Percentiles rank a stretch among this genome's conserved stretches.
phyloP scores from a whole-genome alignment of 2,329 filamentous ascomycete species.

The Periconia sp. region DNA sequence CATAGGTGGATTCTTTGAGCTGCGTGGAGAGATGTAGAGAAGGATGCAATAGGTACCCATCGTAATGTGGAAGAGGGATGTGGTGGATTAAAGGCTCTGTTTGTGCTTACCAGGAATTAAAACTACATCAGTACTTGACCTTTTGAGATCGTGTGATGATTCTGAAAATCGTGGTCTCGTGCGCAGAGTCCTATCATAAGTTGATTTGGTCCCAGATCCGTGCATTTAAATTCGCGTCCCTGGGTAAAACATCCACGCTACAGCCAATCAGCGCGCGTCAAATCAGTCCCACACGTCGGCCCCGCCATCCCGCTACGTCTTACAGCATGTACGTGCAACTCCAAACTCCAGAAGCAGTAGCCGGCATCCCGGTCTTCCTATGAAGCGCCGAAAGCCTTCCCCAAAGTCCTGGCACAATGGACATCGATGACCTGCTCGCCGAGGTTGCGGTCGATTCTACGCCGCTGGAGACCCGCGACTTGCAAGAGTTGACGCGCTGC shows the following conservation, averaged over 20 bases:
- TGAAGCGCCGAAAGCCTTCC: not conserved
- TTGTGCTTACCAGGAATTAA: slow-evolving; percentile 30
- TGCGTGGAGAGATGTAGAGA: slow-evolving; percentile 24
- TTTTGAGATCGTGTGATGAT: no score
- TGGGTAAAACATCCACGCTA: no score
- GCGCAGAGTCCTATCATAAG: no score
- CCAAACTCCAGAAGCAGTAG: no score
- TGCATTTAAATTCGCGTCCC: no score
- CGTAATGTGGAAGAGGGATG: slow-evolving; percentile 32
- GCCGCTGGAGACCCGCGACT: slow-evolving; percentile 70
- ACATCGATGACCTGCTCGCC: slow-evolving; percentile 61
- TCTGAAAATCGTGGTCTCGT: no score
- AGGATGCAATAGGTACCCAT: slow-evolving; percentile 27
- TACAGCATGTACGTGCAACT: no score
- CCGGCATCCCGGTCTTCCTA: no score
- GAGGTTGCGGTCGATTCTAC: slow-evolving; percentile 52
- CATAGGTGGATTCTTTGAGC: slow-evolving; percentile 16
- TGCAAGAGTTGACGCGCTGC: slow-evolving; percentile 86
- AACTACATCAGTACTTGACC: no score
- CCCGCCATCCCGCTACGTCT: slow-evolving; percentile 11
- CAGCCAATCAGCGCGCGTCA: slow-evolving; percentile 16
- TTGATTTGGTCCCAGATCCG: no score
- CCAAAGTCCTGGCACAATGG: slow-evolving; percentile 34
- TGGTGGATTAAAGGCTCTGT: slow-evolving; percentile 27
- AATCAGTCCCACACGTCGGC: slow-evolving; percentile 14